phyloP scores from a whole-genome alignment of 2,329 filamentous ascomycete species.

The Aspergillus bombycis region DNA sequence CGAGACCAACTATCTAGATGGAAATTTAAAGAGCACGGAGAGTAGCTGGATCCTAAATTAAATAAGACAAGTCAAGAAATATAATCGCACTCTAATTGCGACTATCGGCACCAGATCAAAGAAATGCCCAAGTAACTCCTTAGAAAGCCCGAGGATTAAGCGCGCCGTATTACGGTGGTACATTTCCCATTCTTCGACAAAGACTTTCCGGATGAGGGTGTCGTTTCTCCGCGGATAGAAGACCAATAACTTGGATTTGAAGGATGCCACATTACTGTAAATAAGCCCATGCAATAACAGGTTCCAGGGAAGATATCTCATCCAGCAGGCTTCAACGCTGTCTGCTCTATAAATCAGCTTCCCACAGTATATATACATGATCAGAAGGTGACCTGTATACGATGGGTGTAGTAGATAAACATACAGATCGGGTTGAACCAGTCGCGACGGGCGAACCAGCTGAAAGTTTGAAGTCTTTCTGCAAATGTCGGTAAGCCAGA shows the following conservation, averaged over 20 bases:
- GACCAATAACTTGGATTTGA: background rate
- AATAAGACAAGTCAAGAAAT: no score
- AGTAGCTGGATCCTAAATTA: no score
- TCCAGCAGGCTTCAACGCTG: background rate
- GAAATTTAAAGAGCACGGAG: no score
- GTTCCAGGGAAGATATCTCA: background rate
- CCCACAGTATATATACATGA: background rate
- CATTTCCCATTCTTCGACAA: background rate
- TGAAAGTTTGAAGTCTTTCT: background rate
- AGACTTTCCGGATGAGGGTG: background rate
- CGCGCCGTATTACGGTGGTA: background rate
- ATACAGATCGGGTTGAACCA: background rate
- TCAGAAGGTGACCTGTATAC: background rate
- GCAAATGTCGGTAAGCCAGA: background rate
- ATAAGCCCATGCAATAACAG: background rate
- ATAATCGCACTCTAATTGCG: no score
- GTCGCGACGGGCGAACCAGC: background rate
- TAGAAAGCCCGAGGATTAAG: background rate
- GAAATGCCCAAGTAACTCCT: no score
- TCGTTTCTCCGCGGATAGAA: background rate
- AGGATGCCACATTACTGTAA: accelerated
- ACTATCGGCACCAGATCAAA: no score
- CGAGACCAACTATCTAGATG: no score
- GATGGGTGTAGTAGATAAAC: background rate
- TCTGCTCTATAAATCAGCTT: background rate